Conservation (phyloP, 1,284 basidiomycete genomes). For the Lignosus rhinocerotis region DNA sequence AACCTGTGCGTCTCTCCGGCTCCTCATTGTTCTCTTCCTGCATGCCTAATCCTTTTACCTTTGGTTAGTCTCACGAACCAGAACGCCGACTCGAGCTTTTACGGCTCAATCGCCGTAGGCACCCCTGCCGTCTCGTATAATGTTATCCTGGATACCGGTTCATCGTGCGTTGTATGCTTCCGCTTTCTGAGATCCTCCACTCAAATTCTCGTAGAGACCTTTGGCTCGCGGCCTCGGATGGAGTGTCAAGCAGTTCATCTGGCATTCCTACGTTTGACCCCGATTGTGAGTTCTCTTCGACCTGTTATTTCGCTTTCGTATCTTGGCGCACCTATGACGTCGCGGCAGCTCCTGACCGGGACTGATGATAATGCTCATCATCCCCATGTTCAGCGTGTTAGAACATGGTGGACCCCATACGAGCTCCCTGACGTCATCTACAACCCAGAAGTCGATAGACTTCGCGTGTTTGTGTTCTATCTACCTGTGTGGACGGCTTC, state of each 20-base stretch:
- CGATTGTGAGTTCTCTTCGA: conserved; percentile 12
- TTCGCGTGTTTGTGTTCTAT: no score
- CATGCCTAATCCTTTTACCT: neutral
- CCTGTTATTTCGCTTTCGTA: neutral
- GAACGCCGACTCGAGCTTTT: conserved; percentile 37
- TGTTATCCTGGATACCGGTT: conserved; percentile 59
- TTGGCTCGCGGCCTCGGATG: conserved; percentile 30
- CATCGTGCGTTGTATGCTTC: conserved; percentile 37
- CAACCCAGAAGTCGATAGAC: no score
- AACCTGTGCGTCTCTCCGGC: conserved; percentile 30
- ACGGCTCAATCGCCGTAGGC: conserved; percentile 43
- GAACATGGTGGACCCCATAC: neutral
- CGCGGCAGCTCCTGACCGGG: neutral
- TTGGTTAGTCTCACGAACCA: conserved; percentile 30
- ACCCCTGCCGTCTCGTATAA: conserved; percentile 40
- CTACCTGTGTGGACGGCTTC: no score
- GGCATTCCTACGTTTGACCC: conserved; percentile 29
- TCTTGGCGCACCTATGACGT: neutral
- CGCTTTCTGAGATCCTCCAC: neutral
- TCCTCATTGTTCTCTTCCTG: neutral
- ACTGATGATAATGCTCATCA: no score
- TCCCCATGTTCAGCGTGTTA: neutral
- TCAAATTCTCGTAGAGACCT: conserved; percentile 25
- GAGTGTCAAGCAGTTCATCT: conserved; percentile 10
- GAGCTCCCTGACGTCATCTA: neutral